Evolutionary conservation across 116 monocot species (phyloP).

Genomic region (Iris pallida): DNA sequence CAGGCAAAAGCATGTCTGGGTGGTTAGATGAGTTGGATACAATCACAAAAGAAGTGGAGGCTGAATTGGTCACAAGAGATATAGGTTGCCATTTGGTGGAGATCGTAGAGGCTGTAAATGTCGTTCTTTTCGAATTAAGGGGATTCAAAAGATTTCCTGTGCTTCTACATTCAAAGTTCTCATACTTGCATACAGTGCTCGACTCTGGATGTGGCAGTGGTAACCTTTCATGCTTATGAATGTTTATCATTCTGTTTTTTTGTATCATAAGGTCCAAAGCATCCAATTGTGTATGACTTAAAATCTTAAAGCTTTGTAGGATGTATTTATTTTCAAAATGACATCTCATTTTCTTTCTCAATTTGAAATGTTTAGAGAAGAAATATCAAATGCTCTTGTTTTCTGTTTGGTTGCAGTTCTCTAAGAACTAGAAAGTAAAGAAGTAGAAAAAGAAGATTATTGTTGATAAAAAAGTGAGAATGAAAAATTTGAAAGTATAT

Average conservation of each 20-base stretch:
- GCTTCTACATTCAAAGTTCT: slow-evolving; percentile 49
- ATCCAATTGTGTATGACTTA: neutral
- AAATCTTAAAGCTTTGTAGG: neutral
- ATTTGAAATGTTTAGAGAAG: too few species aligned
- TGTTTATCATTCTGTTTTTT: neutral
- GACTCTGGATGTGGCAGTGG: slow-evolving; percentile 51
- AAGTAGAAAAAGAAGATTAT: too few species aligned
- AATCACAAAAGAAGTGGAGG: slow-evolving; percentile 62
- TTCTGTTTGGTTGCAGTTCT: too few species aligned
- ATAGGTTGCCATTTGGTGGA: slow-evolving; percentile 59
- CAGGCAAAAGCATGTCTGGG: slow-evolving; percentile 50
- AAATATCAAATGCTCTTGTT: too few species aligned
- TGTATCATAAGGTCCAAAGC: too few species aligned
- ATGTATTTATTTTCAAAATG: too few species aligned
- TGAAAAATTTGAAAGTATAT: too few species aligned
- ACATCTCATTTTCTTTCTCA: too few species aligned
- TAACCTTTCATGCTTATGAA: slow-evolving; percentile 18
- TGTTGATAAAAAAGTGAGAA: too few species aligned
- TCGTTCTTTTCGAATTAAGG: slow-evolving; percentile 54
- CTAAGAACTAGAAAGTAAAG: too few species aligned
- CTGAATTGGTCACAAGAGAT: slow-evolving; percentile 48
- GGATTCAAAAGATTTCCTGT: slow-evolving; percentile 56
- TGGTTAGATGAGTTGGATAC: slow-evolving; percentile 60
- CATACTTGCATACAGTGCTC: slow-evolving; percentile 56
- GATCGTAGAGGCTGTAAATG: slow-evolving; percentile 58